phyloP scores from a whole-genome alignment of 192 early-diverging fungal genomes.

The Chytriomyces confervae region DNA sequence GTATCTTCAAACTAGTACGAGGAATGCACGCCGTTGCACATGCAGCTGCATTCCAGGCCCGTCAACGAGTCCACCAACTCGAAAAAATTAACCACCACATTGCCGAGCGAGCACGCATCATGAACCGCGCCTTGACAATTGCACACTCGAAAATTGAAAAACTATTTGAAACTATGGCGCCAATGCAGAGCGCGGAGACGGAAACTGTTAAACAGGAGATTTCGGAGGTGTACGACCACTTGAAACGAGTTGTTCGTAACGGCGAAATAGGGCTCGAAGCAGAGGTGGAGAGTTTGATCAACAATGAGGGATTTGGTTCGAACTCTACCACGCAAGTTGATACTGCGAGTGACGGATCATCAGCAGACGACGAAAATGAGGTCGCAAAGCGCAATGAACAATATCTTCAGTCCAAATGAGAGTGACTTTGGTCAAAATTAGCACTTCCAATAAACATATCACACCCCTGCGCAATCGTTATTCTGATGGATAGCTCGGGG shows the following conservation, averaged over 20 bases:
- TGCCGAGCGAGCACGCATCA: background rate
- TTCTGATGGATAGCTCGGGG: no score
- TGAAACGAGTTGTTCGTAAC: background rate
- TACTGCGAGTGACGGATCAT: no score
- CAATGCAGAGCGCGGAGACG: background rate
- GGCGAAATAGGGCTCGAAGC: background rate
- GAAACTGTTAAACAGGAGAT: background rate
- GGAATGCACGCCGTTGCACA: slow-evolving; percentile 1
- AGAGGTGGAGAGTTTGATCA: background rate
- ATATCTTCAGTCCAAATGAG: no score
- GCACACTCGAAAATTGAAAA: background rate
- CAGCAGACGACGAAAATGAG: no score
- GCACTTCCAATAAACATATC: no score
- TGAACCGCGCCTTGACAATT: background rate
- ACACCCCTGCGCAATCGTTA: no score
- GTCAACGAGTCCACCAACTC: background rate
- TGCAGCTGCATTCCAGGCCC: background rate
- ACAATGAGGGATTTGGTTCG: background rate
- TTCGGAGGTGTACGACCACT: background rate
- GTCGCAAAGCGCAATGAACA: no score
- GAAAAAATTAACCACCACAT: slow-evolving; percentile 3
- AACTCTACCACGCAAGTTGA: no score
- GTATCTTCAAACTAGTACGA: background rate
- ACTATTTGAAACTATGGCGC: background rate
- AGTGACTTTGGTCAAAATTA: no score